Evolutionary conservation across 1,284 basidiomycete genomes (phyloP), one percentile per base, ranked within the genome.

Genomic region (Athelia psychrophila): DNA sequence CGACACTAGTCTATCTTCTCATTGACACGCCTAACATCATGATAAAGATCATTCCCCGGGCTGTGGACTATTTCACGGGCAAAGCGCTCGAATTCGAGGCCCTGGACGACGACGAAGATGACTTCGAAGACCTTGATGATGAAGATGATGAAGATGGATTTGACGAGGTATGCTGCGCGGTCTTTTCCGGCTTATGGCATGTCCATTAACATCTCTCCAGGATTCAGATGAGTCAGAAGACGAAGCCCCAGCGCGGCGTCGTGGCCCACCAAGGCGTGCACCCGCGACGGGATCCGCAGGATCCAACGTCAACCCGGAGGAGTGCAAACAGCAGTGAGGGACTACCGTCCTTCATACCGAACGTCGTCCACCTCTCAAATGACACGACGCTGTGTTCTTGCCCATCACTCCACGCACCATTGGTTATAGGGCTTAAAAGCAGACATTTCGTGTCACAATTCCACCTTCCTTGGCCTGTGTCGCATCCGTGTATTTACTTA

Each of bases 51-150:
- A 93, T 98, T 59, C 95, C 96, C 48, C 91, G 91, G 58, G 95
- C 95, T 19, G 79, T 98, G 58, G 95, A 95, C 70, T 95, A 88
- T 77, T 98, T 98, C 74, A 98, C 95, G 18, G 96, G 96, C 64
- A 96, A 97, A 75, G 94, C 95, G 18, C 82, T 98, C 50, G 86
- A 93, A 63, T 95, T 89, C 66, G 95, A 97, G 60, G 80, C 86
- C 58, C 67, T 87, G 55, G 88, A 86, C 4, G 86, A 88, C 1
- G 86, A 89, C 6, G 84, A 83, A 0, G 81, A 85, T 16, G 84
- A 84, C 18, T 81, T 82, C 16, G 81, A 83, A 30, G 78, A 82
- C 22, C 70, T 79, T 2, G 80, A 84, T 9, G 83, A 84, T 25
- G 77, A 77, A 15, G 81, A 80, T 33, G 81, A 84, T 45, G 84